phyloP scores from a whole-genome alignment of 495 filamentous ascomycete genomes.

The Chaetomium tenue region DNA sequence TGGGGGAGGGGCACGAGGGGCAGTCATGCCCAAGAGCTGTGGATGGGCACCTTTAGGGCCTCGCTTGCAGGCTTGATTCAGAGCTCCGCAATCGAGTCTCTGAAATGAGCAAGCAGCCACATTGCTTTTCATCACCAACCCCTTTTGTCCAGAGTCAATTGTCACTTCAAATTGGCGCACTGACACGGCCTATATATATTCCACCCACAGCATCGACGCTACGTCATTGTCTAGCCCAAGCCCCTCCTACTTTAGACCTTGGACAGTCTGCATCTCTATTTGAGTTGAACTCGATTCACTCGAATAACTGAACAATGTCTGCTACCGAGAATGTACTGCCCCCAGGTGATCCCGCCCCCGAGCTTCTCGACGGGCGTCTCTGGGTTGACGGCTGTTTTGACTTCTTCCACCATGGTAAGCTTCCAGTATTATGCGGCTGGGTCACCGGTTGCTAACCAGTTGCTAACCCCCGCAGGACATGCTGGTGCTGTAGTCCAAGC shows the following conservation, averaged over 20 bases:
- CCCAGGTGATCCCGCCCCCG: slow-evolving; percentile 42
- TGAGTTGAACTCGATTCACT: background rate
- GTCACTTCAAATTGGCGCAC: too few relatives aligned
- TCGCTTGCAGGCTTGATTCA: slow-evolving; percentile 1
- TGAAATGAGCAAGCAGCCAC: slow-evolving; percentile 9
- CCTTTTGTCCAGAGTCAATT: background rate
- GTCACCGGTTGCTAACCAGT: background rate
- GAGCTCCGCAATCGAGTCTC: slow-evolving; percentile 7
- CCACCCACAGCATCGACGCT: too few relatives aligned
- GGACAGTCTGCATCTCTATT: background rate
- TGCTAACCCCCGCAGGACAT: slow-evolving; percentile 60
- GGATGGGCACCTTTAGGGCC: background rate
- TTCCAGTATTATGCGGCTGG: too few relatives aligned
- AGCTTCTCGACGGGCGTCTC: slow-evolving; percentile 67
- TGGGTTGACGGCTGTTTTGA: slow-evolving; percentile 99
- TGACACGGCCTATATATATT: too few relatives aligned
- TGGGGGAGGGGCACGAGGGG: too few relatives aligned
- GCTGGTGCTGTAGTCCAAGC: slow-evolving; percentile 91
- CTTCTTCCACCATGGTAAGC: slow-evolving; percentile 89
- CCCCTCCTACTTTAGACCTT: too few relatives aligned
- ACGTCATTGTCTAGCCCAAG: too few relatives aligned
- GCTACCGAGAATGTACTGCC: slow-evolving; percentile 27
- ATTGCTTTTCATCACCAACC: slow-evolving; percentile 1
- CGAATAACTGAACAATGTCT: slow-evolving; percentile 23
- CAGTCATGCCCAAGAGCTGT: too few relatives aligned